These are phyloP conservation scores for Glaciozyma antarctica DNA, from an alignment of 768 basidiomycete genomes.

Conservation along the genomic window DNA sequence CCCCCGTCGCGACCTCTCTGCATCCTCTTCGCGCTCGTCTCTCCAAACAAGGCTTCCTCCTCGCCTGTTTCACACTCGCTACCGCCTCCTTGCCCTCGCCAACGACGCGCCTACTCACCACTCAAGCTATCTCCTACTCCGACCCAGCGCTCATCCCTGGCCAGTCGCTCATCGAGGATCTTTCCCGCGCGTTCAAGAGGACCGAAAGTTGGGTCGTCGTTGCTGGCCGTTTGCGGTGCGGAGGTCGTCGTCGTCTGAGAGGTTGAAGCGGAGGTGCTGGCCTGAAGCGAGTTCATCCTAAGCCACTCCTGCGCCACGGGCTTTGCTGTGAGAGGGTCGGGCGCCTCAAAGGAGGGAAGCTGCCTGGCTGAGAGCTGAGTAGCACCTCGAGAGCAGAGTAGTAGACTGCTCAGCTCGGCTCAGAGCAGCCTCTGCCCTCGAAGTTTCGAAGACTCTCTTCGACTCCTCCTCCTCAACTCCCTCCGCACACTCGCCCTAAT, in stretches of 20 bases:
- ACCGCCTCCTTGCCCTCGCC: neutral
- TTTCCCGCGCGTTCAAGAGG: conserved; percentile 23
- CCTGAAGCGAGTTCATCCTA: too few relatives aligned
- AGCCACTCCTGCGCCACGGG: too few relatives aligned
- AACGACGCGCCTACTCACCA: conserved; percentile 5
- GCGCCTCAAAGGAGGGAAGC: too few relatives aligned
- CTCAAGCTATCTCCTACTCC: conserved; percentile 18
- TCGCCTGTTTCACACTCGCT: neutral
- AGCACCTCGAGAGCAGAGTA: too few relatives aligned
- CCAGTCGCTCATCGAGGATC: conserved; percentile 21
- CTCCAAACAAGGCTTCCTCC: neutral
- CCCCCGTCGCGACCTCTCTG: too few relatives aligned
- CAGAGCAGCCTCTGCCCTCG: too few relatives aligned
- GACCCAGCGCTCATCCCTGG: conserved; percentile 24
- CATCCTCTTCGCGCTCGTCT: too few relatives aligned
- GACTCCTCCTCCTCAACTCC: neutral
- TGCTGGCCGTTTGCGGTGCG: neutral
- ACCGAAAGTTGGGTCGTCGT: conserved; percentile 12
- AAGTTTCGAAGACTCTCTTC: neutral
- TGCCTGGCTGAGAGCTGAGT: too few relatives aligned
- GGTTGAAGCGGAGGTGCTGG: neutral
- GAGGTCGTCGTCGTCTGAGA: neutral
- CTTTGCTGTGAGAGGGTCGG: too few relatives aligned
- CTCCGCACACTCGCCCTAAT: neutral
- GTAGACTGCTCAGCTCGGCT: too few relatives aligned